These are phyloP conservation scores for Piloderma croceum DNA, from an alignment of 768 basidiomycete genomes.

Conservation along the genomic window DNA sequence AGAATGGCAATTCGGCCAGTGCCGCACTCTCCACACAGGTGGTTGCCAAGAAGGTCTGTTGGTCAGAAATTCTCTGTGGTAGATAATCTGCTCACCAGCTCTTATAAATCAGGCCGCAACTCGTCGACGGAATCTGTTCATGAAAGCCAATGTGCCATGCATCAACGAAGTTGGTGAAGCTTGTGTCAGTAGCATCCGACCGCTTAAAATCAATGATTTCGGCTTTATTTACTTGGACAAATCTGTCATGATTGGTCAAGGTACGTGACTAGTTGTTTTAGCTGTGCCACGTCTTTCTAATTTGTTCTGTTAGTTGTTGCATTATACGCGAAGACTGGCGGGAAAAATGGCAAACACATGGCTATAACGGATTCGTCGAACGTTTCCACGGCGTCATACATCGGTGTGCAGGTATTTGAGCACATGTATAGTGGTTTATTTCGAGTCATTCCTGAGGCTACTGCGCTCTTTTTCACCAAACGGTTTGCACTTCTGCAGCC, in stretches of 20 bases:
- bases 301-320: slow-evolving; percentile 4
- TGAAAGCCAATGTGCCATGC: slow-evolving; percentile 1
- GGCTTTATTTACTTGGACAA: slow-evolving; percentile 6
- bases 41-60: slow-evolving; percentile 3
- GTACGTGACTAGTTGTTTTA: slow-evolving; percentile 1
- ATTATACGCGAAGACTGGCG: slow-evolving; percentile 12
- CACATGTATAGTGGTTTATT: slow-evolving; percentile 11
- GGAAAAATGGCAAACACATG: slow-evolving; percentile 17
- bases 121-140: slow-evolving; percentile 9
- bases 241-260: slow-evolving; percentile 6
- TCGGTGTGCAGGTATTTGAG: slow-evolving; percentile 17
- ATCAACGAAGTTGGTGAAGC: slow-evolving; percentile 6
- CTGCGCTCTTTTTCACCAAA: slow-evolving; percentile 9
- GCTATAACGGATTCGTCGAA: slow-evolving; percentile 8
- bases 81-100: not conserved
- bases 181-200: slow-evolving; percentile 4
- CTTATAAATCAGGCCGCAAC: slow-evolving; percentile 5
- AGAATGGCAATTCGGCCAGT: slow-evolving; percentile 18
- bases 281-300: not conserved
- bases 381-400: slow-evolving; percentile 14
- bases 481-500: slow-evolving; percentile 15
- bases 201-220: slow-evolving; percentile 7
- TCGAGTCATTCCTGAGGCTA: slow-evolving; percentile 6
- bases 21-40: slow-evolving; percentile 12
- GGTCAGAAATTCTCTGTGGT: slow-evolving; percentile 2